Evolutionary conservation across 2,329 filamentous ascomycete species (phyloP), one percentile per base, ranked within the genome.

Genomic region (Dactylellina haptotyla): DNA sequence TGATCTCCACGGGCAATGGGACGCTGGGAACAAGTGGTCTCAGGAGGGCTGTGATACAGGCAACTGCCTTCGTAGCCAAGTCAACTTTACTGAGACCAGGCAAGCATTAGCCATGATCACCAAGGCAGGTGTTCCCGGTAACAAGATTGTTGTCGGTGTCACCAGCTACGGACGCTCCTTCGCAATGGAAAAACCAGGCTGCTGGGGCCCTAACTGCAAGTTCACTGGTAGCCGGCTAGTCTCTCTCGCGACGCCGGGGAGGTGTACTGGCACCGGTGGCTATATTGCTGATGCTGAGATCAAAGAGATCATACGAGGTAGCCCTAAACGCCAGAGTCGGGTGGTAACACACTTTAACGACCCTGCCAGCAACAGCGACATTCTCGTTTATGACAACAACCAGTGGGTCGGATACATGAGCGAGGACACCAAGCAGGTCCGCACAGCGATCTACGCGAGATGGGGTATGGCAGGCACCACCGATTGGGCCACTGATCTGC

Each of bases 201-300:
- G 81, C 77, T 63, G 53, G 25, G 78, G 76, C 2, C 76, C 78
- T 0, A 67, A 62, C 20, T 84, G 82, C 76, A 75, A 51, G 1
- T 83, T 78, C 54, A 79, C 76, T 0, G 80, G 82, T 9, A 61
- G 59, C 6, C 28, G 57, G 1, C 37, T 23, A 20, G 28, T 57
- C 0, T 82, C 81, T 1, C 48, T 76, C 1, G 81, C 81, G 0
- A 37, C 54, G 1, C 53, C 69, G 2, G 82, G 81, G 1, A 23
- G 30, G 1, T 84, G 82, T 71, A 84, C 82, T 0, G 71, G 63
- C 3, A 82, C 80, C 0, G 75, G 70, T 0, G 82, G 82, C 1
- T 83, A 82, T 61, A 79, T 83, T 4, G 76, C 81, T 1, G 76
- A 82, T 51, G 79, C 80, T 1, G 82, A 83, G 77, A 81, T 83